A percentile compares a stretch with the other conserved stretches of the same genome.
Conservation (phyloP, 2,329 filamentous ascomycete species). For the Penicillium sp. region DNA sequence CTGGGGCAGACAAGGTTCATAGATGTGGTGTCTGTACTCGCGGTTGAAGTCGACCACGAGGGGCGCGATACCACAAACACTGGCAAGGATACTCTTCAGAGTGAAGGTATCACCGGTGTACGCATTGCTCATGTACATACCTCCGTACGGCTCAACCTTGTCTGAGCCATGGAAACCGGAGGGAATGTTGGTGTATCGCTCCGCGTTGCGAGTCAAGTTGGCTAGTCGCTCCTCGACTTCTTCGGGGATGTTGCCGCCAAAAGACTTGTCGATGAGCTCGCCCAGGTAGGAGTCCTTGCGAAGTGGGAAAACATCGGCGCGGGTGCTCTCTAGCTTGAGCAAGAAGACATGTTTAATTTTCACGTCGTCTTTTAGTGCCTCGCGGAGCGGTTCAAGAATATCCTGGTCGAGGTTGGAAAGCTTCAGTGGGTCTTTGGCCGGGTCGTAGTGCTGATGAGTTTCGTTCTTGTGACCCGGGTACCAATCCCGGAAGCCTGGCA, state of each 20-base stretch:
- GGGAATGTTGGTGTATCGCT: constrained; percentile 23
- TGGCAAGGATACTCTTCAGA: constrained; percentile 47
- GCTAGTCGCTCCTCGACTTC: constrained; percentile 28
- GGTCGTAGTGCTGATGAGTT: constrained; percentile 35
- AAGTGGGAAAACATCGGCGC: constrained; percentile 50
- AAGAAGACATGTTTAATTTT: constrained; percentile 48
- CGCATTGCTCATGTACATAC: constrained; percentile 43
- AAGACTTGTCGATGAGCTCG: constrained; percentile 39
- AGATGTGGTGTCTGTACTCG: constrained; percentile 45
- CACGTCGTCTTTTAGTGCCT: constrained; percentile 25
- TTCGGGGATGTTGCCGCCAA: constrained; percentile 37
- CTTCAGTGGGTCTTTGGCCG: constrained; percentile 45
- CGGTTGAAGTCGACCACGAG: constrained; percentile 48
- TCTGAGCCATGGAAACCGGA: constrained; percentile 20
- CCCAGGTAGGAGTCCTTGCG: constrained; percentile 39
- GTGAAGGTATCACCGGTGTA: constrained; percentile 49
- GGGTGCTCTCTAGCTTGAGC: constrained; percentile 48
- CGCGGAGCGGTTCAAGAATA: constrained; percentile 29
- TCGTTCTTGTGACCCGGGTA: constrained; percentile 13
- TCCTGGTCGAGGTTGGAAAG: constrained; percentile 45
- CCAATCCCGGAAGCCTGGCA: constrained; percentile 30
- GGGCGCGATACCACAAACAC: constrained; percentile 45
- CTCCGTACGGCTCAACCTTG: constrained; percentile 35
- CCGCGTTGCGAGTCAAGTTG: constrained; percentile 28
- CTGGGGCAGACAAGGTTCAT: constrained; percentile 49